Evolutionary conservation across 768 basidiomycete species (phyloP).

Genomic region (Boletus sp.): DNA sequence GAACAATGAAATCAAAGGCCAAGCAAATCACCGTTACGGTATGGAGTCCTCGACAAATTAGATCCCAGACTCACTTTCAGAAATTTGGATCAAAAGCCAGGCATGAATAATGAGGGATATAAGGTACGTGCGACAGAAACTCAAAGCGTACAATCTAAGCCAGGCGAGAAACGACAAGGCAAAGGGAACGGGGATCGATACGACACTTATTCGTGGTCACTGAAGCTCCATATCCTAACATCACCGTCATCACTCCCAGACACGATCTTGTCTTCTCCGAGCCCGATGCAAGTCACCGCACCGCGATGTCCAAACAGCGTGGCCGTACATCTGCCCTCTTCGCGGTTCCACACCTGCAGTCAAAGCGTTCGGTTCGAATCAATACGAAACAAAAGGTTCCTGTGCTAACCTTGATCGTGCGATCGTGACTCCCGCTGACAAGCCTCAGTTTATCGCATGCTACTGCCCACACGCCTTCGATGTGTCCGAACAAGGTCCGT

Average conservation of each 20-base stretch:
- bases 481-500: slow-evolving; percentile 92
- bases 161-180: neutral
- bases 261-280: slow-evolving; percentile 94
- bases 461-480: slow-evolving; percentile 97
- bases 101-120: slow-evolving; percentile 4
- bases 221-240: slow-evolving; percentile 80
- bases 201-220: slow-evolving; percentile 28
- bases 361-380: neutral
- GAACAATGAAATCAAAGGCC: neutral
- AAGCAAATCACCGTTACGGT: neutral
- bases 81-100: neutral
- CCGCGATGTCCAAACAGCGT: slow-evolving; percentile 94
- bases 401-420: slow-evolving; percentile 85
- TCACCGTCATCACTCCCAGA: slow-evolving; percentile 95
- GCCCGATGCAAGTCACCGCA: slow-evolving; percentile 85
- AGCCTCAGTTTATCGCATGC: slow-evolving; percentile 89
- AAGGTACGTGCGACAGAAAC: slow-evolving; percentile 1
- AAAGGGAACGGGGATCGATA: neutral
- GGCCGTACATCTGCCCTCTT: slow-evolving; percentile 81
- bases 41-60: too few relatives aligned
- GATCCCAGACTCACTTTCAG: too few relatives aligned
- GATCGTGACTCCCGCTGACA: slow-evolving; percentile 91
- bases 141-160: neutral
- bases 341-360: slow-evolving; percentile 85
- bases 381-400: slow-evolving; percentile 3